phyloP scores from a whole-genome alignment of 208 protist species.

The Trichomonas vaginalis region DNA sequence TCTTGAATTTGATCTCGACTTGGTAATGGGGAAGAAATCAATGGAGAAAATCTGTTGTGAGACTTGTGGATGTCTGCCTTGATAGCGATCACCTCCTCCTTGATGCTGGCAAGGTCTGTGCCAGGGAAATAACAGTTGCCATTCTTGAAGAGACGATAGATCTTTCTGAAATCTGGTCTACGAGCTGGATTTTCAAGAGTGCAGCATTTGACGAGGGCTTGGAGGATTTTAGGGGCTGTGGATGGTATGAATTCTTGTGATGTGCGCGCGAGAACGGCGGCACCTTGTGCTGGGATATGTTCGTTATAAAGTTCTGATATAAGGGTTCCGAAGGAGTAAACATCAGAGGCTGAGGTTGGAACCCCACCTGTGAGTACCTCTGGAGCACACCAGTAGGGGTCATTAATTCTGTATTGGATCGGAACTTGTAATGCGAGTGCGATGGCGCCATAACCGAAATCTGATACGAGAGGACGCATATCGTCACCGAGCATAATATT shows the following conservation, averaged over 20 bases:
- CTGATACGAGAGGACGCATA: not conserved
- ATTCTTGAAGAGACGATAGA: not conserved
- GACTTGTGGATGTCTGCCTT: not conserved
- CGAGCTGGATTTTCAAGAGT: not conserved
- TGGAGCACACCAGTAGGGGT: not conserved
- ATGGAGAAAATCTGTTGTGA: not conserved
- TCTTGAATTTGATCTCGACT: not conserved
- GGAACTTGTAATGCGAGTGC: not conserved
- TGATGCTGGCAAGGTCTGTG: not conserved
- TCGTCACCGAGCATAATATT: not conserved
- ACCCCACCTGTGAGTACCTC: not conserved
- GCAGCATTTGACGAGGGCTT: not conserved
- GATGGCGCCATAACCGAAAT: not conserved
- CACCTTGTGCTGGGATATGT: not conserved
- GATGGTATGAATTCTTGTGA: not conserved
- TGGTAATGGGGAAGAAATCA: not conserved
- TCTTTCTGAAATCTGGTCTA: not conserved
- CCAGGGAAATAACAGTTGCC: not conserved
- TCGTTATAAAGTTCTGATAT: not conserved
- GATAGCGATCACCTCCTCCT: not conserved
- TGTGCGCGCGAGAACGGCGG: not conserved
- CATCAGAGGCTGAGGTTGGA: not conserved
- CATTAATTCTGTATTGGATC: not conserved
- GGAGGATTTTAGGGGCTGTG: not conserved
- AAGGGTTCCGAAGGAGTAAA: not conserved